Percentiles rank a stretch among this genome's conserved stretches.
phyloP scores from a whole-genome alignment of 1,284 basidiomycete species.

The Xerocomus amazonicus region DNA sequence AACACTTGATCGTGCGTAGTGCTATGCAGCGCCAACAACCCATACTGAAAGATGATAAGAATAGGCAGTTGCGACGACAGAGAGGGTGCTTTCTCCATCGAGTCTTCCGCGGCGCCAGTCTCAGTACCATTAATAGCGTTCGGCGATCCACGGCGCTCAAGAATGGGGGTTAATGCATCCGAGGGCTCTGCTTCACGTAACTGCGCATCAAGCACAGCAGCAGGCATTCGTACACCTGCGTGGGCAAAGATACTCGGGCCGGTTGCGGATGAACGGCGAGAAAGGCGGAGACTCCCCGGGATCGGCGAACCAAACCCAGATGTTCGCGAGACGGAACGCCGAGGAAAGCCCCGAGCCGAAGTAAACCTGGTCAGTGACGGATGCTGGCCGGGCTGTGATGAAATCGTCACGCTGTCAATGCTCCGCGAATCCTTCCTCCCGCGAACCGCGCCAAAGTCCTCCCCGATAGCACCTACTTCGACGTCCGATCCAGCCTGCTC shows the following conservation, averaged over 20 bases:
- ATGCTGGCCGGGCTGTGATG: slow-evolving; percentile 16
- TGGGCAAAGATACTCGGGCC: slow-evolving; percentile 78
- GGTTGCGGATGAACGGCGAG: slow-evolving; percentile 51
- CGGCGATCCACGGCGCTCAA: slow-evolving; percentile 35
- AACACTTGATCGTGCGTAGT: slow-evolving; percentile 87
- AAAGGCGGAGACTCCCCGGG: slow-evolving; percentile 33
- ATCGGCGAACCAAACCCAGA: slow-evolving; percentile 27
- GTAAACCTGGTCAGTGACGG: slow-evolving; percentile 13
- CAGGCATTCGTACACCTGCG: slow-evolving; percentile 69
- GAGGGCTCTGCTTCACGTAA: slow-evolving; percentile 37
- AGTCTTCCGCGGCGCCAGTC: slow-evolving; percentile 8
- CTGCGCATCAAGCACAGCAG: slow-evolving; percentile 67
- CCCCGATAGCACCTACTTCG: slow-evolving; percentile 34
- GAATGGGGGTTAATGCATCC: slow-evolving; percentile 52
- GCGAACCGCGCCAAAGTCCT: slow-evolving; percentile 26
- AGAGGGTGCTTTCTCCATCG: slow-evolving; percentile 47
- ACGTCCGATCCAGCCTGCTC: slow-evolving; percentile 14
- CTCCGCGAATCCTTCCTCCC: slow-evolving; percentile 17
- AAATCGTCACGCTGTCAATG: slow-evolving; percentile 5
- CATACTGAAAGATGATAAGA: slow-evolving; percentile 75
- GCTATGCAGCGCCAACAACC: slow-evolving; percentile 70
- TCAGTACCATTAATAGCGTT: slow-evolving; percentile 8
- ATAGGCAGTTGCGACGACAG: slow-evolving; percentile 64
- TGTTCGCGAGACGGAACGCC: slow-evolving; percentile 31
- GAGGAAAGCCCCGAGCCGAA: slow-evolving; percentile 10